phyloP scores from a whole-genome alignment of 1,284 basidiomycete genomes.

The Hypsizygus ulmarius region DNA sequence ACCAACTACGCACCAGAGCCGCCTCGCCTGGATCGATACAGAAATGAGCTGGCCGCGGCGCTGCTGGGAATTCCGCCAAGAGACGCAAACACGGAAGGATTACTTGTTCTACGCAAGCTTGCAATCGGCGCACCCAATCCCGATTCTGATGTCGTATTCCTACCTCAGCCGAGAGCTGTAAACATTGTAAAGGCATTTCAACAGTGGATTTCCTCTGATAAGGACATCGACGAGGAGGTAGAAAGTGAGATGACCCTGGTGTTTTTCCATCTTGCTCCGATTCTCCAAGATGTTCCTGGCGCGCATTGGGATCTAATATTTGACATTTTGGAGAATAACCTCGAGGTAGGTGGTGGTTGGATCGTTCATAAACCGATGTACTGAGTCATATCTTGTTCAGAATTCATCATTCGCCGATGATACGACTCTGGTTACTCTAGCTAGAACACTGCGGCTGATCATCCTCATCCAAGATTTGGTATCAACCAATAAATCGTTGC shows the following conservation, averaged over 20 bases:
- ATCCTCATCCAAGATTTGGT: slow-evolving; percentile 70
- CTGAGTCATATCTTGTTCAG: slow-evolving; percentile 33
- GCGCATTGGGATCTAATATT: slow-evolving; percentile 92
- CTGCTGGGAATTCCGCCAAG: slow-evolving; percentile 67
- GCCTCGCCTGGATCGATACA: slow-evolving; percentile 73
- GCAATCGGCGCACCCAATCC: slow-evolving; percentile 73
- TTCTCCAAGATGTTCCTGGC: slow-evolving; percentile 86
- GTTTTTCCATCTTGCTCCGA: slow-evolving; percentile 78
- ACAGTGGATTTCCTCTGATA: slow-evolving; percentile 80
- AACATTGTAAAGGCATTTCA: slow-evolving; percentile 89
- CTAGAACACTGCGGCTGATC: slow-evolving; percentile 70
- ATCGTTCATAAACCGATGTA: neutral
- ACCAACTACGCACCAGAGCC: slow-evolving; percentile 66
- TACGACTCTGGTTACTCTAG: slow-evolving; percentile 59
- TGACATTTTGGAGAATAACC: slow-evolving; percentile 84
- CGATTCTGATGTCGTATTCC: slow-evolving; percentile 80
- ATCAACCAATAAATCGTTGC: slow-evolving; percentile 70
- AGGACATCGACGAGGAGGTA: slow-evolving; percentile 68
- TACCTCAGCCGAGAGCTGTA: slow-evolving; percentile 85
- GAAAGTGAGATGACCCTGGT: slow-evolving; percentile 76
- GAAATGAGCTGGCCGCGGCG: slow-evolving; percentile 86
- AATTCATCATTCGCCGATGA: slow-evolving; percentile 61
- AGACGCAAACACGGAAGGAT: slow-evolving; percentile 67
- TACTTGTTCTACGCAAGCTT: slow-evolving; percentile 71
- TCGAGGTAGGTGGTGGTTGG: slow-evolving; percentile 60